phyloP scores from a whole-genome alignment of 768 basidiomycete species.

The Phanerochaete carnosa region DNA sequence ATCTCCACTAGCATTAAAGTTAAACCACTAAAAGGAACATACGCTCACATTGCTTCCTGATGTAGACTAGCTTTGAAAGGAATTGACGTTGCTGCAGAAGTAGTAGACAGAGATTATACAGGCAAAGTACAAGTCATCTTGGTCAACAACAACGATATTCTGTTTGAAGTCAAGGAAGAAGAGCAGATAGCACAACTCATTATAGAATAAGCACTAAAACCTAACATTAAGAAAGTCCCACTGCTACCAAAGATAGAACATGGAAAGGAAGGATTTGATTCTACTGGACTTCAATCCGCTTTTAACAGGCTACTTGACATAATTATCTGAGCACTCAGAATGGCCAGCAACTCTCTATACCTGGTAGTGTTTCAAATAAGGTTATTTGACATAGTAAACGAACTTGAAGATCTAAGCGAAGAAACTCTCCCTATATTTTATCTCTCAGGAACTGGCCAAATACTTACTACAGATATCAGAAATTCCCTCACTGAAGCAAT shows the following conservation, averaged over 20 bases:
- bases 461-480: background rate
- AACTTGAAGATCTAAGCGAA: background rate
- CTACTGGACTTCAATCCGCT: background rate
- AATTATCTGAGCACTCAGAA: background rate
- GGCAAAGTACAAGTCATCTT: conserved; percentile 6
- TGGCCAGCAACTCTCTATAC: background rate
- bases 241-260: background rate
- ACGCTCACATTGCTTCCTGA: background rate
- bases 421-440: background rate
- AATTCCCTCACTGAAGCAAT: background rate
- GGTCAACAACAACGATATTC: conserved; percentile 1
- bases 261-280: background rate
- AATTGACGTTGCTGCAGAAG: conserved; percentile 3
- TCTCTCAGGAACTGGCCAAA: background rate
- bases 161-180: conserved; percentile 1
- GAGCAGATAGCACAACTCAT: conserved; percentile 7
- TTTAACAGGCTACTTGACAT: background rate
- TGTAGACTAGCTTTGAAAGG: background rate
- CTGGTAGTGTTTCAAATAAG: background rate
- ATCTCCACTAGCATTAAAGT: background rate
- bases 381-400: background rate
- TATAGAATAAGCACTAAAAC: background rate
- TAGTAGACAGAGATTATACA: conserved; percentile 4
- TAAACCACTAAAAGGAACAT: background rate
- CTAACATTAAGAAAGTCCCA: no score